These are phyloP conservation scores for Coniochaeta prunicola DNA, from an alignment of 2,329 filamentous ascomycete species.

Conservation along the genomic window DNA sequence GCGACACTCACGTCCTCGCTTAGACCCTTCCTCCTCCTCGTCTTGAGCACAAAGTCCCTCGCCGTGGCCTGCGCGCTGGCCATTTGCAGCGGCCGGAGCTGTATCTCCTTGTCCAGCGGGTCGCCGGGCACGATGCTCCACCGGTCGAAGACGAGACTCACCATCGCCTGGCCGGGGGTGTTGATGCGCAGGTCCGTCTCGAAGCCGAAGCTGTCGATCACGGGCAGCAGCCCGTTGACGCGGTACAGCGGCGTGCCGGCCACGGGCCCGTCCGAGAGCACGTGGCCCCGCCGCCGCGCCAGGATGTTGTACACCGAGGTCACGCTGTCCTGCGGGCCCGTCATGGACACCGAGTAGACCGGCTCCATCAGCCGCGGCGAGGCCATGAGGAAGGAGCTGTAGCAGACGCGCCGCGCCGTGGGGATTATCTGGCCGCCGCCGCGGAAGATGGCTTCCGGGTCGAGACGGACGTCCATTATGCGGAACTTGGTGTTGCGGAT, in stretches of 20 bases:
- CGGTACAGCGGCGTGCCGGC: slow-evolving; percentile 91
- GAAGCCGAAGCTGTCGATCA: slow-evolving; percentile 96
- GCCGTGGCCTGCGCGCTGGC: slow-evolving; percentile 84
- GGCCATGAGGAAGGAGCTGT: slow-evolving; percentile 95
- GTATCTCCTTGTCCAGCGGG: slow-evolving; percentile 80
- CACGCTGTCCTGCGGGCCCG: slow-evolving; percentile 82
- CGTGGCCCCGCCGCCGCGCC: slow-evolving; percentile 80
- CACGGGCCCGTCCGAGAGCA: slow-evolving; percentile 88
- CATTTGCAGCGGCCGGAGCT: slow-evolving; percentile 77
- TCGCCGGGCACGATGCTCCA: slow-evolving; percentile 97
- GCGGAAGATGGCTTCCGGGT: slow-evolving; percentile 85
- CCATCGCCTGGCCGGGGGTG: slow-evolving; percentile 85
- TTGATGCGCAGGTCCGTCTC: slow-evolving; percentile 96
- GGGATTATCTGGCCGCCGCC: slow-evolving; percentile 97
- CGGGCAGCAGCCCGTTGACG: slow-evolving; percentile 83
- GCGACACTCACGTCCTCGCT: slow-evolving; percentile 93
- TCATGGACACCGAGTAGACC: slow-evolving; percentile 87
- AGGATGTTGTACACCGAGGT: slow-evolving; percentile 88
- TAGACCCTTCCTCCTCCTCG: slow-evolving; percentile 82
- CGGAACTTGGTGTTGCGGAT: slow-evolving; percentile 98
- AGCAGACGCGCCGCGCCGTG: slow-evolving; percentile 85
- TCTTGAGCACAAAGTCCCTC: slow-evolving; percentile 95
- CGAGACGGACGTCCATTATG: slow-evolving; percentile 82
- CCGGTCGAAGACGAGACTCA: slow-evolving; percentile 88
- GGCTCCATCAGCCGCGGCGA: slow-evolving; percentile 96